These are phyloP conservation scores for Pichia sp. DNA, from an alignment of 1,139 yeast species.

Conservation along the genomic window DNA sequence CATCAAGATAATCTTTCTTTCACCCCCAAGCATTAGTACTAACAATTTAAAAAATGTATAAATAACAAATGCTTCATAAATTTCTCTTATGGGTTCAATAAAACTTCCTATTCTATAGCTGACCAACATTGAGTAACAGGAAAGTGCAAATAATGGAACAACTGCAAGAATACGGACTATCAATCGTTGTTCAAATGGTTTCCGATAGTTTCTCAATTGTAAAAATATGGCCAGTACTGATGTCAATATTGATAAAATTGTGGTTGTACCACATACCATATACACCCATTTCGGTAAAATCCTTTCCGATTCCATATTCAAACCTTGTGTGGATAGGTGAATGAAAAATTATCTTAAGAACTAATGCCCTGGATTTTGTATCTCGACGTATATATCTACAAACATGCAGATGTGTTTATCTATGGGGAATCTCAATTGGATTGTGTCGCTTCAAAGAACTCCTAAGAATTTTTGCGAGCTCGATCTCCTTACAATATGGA, in stretches of 20 bases:
- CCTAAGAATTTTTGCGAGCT: no score
- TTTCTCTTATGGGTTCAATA: constrained; percentile 75
- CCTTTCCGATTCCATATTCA: constrained; percentile 7
- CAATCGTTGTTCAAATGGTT: constrained; percentile 82
- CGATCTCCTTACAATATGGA: no score
- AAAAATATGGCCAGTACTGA: constrained; percentile 42
- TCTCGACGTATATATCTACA: no score
- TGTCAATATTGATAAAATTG: constrained; percentile 33
- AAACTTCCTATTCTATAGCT: constrained; percentile 39
- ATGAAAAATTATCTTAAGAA: no score
- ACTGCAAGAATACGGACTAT: constrained; percentile 74
- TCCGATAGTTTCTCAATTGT: constrained; percentile 69
- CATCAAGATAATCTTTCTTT: constrained; percentile 64
- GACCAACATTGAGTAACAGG: constrained; percentile 49
- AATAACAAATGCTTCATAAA: constrained; percentile 93
- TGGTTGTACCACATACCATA: constrained; percentile 29
- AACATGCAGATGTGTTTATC: no score
- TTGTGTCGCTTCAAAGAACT: no score
- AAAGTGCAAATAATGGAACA: constrained; percentile 51
- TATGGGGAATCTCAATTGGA: no score
- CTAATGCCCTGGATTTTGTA: no score
- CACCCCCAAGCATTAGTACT: constrained; percentile 87
- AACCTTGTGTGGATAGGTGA: neutral
- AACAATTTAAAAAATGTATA: constrained; percentile 85
- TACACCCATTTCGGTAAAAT: constrained; percentile 24